Conservation (phyloP, 108 stramenopile genomes). For the Nannochloropsis oceanica region DNA sequence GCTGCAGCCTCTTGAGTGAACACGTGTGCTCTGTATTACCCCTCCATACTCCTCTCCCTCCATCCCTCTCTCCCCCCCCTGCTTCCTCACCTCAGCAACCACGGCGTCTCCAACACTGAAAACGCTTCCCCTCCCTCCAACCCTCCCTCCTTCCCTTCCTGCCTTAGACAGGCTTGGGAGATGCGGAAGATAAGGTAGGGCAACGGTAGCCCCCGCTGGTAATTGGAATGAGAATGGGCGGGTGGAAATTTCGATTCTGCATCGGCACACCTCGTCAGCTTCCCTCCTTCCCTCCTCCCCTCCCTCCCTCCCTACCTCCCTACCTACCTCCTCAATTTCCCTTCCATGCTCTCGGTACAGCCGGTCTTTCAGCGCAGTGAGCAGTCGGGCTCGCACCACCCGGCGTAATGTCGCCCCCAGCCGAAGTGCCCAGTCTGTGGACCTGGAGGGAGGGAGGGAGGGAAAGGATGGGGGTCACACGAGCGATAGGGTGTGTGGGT, state of each 20-base stretch:
- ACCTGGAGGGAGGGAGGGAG: neutral
- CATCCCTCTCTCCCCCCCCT: neutral
- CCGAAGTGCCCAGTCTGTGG: neutral
- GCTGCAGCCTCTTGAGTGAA: neutral
- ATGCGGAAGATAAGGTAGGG: neutral
- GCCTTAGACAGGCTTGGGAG: neutral
- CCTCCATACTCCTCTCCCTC: neutral
- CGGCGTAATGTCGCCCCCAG: neutral
- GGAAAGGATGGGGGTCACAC: neutral
- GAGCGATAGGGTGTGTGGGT: neutral
- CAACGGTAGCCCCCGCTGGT: neutral
- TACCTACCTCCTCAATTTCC: neutral
- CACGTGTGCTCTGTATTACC: neutral
- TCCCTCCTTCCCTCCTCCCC: too few species aligned
- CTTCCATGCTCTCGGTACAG: neutral
- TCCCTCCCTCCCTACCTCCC: neutral
- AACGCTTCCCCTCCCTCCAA: neutral
- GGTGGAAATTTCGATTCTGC: neutral
- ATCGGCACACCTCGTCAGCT: too few species aligned
- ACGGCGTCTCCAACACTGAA: neutral
- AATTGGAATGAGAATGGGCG: neutral
- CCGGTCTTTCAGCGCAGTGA: neutral
- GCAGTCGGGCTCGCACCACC: neutral
- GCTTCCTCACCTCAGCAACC: neutral
- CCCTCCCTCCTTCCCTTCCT: neutral